Evolutionary conservation across 1,139 yeast genomes (phyloP).

Genomic region (Yamadazyma buinensis): DNA sequence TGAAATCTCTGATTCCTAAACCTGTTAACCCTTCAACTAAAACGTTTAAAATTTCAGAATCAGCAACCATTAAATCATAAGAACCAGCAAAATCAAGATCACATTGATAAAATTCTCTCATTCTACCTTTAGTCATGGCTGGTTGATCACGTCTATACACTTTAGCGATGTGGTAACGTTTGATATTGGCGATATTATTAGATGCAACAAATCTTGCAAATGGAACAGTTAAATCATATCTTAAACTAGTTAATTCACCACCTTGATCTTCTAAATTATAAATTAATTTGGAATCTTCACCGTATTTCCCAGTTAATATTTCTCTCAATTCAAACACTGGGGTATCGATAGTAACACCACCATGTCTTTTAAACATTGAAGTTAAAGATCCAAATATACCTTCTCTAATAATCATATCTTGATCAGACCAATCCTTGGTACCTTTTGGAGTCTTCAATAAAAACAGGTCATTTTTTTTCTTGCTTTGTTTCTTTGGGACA

Average conservation of each 20-base stretch:
- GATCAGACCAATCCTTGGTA: constrained; percentile 97
- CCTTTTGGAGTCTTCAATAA: constrained; percentile 94
- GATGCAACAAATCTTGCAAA: constrained; percentile 95
- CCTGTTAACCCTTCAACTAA: constrained; percentile 80
- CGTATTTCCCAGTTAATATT: constrained; percentile 93
- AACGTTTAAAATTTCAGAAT: constrained; percentile 79
- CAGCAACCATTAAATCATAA: constrained; percentile 94
- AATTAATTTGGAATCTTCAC: constrained; percentile 94
- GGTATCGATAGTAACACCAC: constrained; percentile 96
- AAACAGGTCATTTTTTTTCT: constrained; percentile 45
- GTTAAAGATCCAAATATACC: constrained; percentile 75
- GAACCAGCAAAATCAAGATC: constrained; percentile 94
- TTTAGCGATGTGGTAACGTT: constrained; percentile 94
- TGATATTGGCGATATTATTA: constrained; percentile 84
- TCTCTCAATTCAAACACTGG: constrained; percentile 96
- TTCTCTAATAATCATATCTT: constrained; percentile 92
- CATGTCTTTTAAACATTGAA: constrained; percentile 82
- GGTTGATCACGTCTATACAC: constrained; percentile 99
- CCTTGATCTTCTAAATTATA: constrained; percentile 98
- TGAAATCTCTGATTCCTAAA: constrained; percentile 83
- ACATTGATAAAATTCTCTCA: constrained; percentile 99
- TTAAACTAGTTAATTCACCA: constrained; percentile 90
- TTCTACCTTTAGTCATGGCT: constrained; percentile 98
- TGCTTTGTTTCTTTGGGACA: constrained; percentile 14
- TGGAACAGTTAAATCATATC: constrained; percentile 96